phyloP scores from a whole-genome alignment of 257 asterid genomes.

The Galeopsis tetrahit region DNA sequence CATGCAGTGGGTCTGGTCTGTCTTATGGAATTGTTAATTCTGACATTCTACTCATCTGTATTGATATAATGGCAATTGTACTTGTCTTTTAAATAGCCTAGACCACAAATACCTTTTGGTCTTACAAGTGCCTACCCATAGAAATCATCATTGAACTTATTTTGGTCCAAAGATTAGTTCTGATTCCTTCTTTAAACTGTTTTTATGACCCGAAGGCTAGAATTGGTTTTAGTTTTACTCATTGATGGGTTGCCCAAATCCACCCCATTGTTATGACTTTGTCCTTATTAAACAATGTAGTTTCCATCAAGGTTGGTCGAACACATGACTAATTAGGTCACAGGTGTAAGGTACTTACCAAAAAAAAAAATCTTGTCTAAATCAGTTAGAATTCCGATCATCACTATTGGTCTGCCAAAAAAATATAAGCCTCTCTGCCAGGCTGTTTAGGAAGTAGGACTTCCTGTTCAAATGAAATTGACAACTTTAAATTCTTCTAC shows the following conservation, averaged over 20 bases:
- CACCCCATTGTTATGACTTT: neutral
- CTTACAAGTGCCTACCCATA: neutral
- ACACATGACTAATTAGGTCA: neutral
- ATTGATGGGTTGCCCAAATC: neutral
- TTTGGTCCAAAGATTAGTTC: constrained; percentile 16
- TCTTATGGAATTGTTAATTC: neutral
- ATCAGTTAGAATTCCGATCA: neutral
- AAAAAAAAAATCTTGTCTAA: neutral
- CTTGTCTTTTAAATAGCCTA: neutral
- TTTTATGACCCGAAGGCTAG: neutral
- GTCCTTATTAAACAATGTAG: neutral
- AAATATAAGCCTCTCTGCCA: neutral
- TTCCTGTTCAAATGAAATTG: constrained; percentile 17
- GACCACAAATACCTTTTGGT: neutral
- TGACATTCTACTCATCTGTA: neutral
- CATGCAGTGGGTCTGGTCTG: neutral
- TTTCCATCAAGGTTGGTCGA: neutral
- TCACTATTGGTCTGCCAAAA: neutral
- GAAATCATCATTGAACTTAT: neutral
- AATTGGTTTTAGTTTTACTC: neutral
- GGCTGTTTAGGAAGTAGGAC: neutral
- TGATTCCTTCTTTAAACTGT: neutral
- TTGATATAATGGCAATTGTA: neutral
- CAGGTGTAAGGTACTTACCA: neutral
- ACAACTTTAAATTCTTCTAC: constrained; percentile 15